Evolutionary conservation across 2,329 filamentous ascomycete species (phyloP), one percentile per base, ranked within the genome.

Genomic region (Diplodia corticola): DNA sequence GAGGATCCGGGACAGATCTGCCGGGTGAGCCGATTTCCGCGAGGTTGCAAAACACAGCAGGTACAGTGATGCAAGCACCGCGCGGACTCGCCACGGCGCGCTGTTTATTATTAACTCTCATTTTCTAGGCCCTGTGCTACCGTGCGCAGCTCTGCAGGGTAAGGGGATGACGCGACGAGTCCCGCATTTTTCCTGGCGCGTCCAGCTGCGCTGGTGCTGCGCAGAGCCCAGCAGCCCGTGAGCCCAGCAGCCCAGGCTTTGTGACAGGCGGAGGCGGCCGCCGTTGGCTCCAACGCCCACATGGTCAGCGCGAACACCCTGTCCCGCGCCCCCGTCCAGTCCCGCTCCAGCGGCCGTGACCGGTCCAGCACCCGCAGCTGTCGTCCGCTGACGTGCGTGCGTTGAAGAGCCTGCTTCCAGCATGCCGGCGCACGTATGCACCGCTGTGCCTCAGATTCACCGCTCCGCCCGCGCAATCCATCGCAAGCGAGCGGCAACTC

Each of bases 1-100:
- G 49, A 63, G 60, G 60, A 61, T 61, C 57, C 57, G 57, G 57
- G 40, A 49, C 44, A 61, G 57, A 61, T 61, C 57, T 61, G 57
- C 57, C 57, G 57, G 44, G n/a, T n/a, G 40, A 61, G 57, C 57
- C 57, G 57, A 49, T 61, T 61, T 61, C 57, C 57, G 57, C 33
- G 57, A 44, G 13, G 40, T 46, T 35, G 57, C 57, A 33, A 44
- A 26, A 44, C 35, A 33, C 22, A 40, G 6, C 7, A 5, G 17
- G 22, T 48, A 15, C 40, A n/a, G n/a, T 7, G 33, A 35, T 35
- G 33, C 33, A 35, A 35, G 33, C 33, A 35, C 33, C 33, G 12
- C 33, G 33, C 33, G 33, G 7, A 37, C 20, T 20, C 37, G 40
- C 37, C 55, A 33, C 55, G 55, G 28, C 17, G 51, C 51, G 13